Evolutionary conservation across 768 basidiomycete genomes (phyloP).

Genomic region (Pleurotus salmoneostramineus): DNA sequence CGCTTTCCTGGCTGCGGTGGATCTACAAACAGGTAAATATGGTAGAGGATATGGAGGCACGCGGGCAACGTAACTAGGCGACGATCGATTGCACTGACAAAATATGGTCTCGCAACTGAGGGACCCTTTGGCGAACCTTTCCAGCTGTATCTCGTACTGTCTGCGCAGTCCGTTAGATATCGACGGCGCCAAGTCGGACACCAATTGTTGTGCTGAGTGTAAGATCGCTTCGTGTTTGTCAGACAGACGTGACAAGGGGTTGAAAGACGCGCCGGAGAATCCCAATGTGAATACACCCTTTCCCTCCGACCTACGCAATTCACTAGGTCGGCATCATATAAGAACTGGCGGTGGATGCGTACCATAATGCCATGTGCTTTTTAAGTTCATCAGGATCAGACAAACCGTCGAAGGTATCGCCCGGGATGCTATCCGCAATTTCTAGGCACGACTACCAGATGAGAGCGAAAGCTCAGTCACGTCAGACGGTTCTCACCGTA

Average conservation of each 20-base stretch:
- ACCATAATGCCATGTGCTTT: neutral
- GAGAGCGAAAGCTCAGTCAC: neutral
- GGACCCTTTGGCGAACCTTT: neutral
- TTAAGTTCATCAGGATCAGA: neutral
- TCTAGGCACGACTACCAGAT: neutral
- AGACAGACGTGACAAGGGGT: neutral
- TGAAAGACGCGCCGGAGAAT: neutral
- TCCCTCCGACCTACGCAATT: neutral
- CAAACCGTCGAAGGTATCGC: neutral
- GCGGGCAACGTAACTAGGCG: too few relatives aligned
- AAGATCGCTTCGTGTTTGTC: neutral
- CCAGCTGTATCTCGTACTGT: neutral
- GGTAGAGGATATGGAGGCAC: too few relatives aligned
- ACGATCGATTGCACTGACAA: too few relatives aligned
- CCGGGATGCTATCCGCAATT: neutral
- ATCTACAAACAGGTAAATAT: too few relatives aligned
- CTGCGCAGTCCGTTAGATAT: neutral
- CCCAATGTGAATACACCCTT: neutral
- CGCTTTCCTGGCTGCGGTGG: constrained; percentile 14
- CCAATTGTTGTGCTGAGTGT: neutral
- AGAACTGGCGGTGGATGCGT: neutral
- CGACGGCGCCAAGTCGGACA: neutral
- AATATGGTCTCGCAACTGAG: neutral
- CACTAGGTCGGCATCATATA: neutral
- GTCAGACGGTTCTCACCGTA: neutral